Evolutionary conservation across 352 stramenopile genomes (phyloP).

Genomic region (Pythium monospermum): DNA sequence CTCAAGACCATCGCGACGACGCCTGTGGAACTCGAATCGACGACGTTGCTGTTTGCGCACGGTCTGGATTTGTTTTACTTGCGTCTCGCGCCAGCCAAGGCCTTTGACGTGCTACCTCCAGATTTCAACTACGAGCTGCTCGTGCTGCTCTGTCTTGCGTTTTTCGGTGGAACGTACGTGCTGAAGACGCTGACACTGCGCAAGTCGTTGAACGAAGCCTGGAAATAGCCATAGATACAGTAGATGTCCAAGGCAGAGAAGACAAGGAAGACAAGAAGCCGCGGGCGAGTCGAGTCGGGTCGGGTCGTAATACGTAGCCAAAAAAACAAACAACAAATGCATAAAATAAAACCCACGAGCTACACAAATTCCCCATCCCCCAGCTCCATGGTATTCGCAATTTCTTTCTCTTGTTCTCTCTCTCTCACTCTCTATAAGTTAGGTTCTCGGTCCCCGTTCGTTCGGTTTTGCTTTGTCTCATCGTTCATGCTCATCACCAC

Average conservation of each 20-base stretch:
- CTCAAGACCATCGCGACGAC: conserved; percentile 60
- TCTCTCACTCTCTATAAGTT: conserved; percentile 16
- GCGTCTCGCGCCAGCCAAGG: conserved; percentile 89
- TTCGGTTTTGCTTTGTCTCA: neutral
- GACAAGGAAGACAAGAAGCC: neutral
- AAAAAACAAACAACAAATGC: too few relatives aligned
- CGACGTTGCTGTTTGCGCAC: conserved; percentile 91
- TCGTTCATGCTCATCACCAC: conserved; percentile 9
- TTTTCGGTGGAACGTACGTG: conserved; percentile 75
- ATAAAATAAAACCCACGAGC: too few relatives aligned
- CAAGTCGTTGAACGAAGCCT: conserved; percentile 76
- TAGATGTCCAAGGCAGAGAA: neutral
- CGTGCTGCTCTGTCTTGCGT: conserved; percentile 84
- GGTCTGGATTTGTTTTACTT: conserved; percentile 94
- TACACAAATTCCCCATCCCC: too few relatives aligned
- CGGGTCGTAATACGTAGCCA: neutral
- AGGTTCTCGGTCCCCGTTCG: too few relatives aligned
- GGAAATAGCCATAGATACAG: conserved; percentile 48
- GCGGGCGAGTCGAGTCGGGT: neutral
- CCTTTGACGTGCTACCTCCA: conserved; percentile 94
- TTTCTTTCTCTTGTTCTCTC: neutral
- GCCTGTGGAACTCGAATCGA: conserved; percentile 92
- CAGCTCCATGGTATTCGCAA: neutral
- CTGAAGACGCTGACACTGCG: conserved; percentile 58
- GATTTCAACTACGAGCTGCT: conserved; percentile 95